phyloP scores from a whole-genome alignment of 2,329 filamentous ascomycete species.

The Akanthomyces muscarius region DNA sequence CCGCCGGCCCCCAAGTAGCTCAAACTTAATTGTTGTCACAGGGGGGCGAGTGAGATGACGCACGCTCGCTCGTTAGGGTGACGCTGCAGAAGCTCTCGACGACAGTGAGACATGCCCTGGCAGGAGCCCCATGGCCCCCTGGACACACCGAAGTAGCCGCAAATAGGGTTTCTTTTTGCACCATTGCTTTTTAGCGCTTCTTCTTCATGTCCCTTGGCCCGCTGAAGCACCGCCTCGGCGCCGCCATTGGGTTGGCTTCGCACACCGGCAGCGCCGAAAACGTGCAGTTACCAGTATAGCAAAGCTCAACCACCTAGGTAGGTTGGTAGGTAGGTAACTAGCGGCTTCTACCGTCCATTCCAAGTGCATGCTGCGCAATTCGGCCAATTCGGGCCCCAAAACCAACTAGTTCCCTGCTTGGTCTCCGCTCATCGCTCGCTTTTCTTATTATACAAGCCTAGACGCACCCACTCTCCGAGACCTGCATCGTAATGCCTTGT shows the following conservation, averaged over 20 bases:
- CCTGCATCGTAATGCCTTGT: background rate
- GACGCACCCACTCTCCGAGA: background rate
- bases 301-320: background rate
- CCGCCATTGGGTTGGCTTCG: background rate
- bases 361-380: background rate
- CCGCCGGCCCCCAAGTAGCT: background rate
- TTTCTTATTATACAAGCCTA: conserved; percentile 3
- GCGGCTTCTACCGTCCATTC: too few species aligned
- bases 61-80: background rate
- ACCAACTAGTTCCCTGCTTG: background rate
- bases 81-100: background rate
- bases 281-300: too few species aligned
- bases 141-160: background rate
- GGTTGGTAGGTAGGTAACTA: background rate
- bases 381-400: background rate
- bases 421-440: background rate
- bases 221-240: background rate
- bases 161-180: background rate
- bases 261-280: background rate
- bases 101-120: background rate
- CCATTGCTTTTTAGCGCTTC: too few species aligned
- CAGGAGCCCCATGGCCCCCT: too few species aligned
- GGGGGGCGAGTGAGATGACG: conserved; percentile 10
- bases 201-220: background rate
- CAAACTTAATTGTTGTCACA: background rate